Conservation (phyloP, 2,329 filamentous ascomycete genomes). For the Aspergillus ochraceus region DNA sequence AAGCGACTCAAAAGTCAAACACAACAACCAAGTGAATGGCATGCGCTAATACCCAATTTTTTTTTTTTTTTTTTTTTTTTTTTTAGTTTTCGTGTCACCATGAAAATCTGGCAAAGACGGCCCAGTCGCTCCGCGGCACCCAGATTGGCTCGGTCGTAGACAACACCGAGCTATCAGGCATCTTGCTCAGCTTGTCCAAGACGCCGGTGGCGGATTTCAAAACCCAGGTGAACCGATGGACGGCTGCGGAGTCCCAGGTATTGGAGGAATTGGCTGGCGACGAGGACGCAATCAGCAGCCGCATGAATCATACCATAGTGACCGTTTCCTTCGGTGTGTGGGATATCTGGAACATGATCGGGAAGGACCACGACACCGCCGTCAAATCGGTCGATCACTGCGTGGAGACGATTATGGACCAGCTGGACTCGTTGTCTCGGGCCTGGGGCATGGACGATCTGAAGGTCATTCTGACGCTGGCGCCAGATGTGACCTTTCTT, state of each 20-base stretch:
- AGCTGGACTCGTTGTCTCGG: conserved; percentile 31
- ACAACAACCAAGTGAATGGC: background rate
- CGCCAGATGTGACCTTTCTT: conserved; percentile 42
- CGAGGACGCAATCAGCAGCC: conserved; percentile 19
- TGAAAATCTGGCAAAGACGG: conserved; percentile 34
- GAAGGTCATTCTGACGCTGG: conserved; percentile 39
- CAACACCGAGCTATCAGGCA: conserved; percentile 29
- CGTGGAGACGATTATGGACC: conserved; percentile 34
- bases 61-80: background rate
- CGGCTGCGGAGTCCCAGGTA: conserved; percentile 30
- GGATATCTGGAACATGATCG: conserved; percentile 40
- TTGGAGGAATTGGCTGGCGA: conserved; percentile 22
- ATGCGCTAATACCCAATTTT: conserved; percentile 1
- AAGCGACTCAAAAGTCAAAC: background rate
- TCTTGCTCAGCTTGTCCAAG: conserved; percentile 26
- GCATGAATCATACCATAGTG: conserved; percentile 35
- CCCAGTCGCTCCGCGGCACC: conserved; percentile 25
- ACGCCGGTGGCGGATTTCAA: conserved; percentile 36
- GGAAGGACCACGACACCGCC: conserved; percentile 26
- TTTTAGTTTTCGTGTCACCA: conserved; percentile 34
- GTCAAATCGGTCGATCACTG: conserved; percentile 29
- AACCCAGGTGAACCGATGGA: conserved; percentile 37
- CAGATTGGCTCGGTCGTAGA: conserved; percentile 35
- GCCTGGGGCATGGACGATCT: conserved; percentile 29
- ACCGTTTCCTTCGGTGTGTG: conserved; percentile 40